These are phyloP conservation scores for Carnegiea gigantea DNA, from an alignment of 179 eudicot genomes.

Conservation along the genomic window DNA sequence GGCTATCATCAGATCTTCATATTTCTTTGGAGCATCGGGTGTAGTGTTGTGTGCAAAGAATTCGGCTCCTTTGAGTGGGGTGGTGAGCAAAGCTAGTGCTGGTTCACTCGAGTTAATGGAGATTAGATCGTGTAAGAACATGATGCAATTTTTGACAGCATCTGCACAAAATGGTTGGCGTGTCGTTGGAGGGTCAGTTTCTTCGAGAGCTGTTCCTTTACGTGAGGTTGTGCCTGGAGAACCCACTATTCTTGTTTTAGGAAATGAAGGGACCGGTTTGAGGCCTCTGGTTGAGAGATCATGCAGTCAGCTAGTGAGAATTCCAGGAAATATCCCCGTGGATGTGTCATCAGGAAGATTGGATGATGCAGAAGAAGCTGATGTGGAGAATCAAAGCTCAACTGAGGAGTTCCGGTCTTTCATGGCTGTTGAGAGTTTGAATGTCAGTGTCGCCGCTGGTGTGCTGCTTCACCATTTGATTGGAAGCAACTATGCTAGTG, in stretches of 20 bases:
- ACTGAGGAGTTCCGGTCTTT: slow-evolving; percentile 65
- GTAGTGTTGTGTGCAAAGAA: slow-evolving; percentile 92
- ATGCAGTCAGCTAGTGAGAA: slow-evolving; percentile 66
- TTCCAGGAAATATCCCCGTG: slow-evolving; percentile 65
- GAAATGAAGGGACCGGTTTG: slow-evolving; percentile 95
- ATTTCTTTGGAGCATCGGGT: slow-evolving; percentile 92
- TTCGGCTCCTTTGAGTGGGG: slow-evolving; percentile 94
- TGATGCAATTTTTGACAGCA: slow-evolving; percentile 92
- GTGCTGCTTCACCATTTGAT: slow-evolving; percentile 89
- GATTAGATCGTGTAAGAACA: slow-evolving; percentile 85
- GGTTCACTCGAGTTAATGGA: slow-evolving; percentile 93
- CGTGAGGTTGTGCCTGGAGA: slow-evolving; percentile 55
- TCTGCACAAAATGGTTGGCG: slow-evolving; percentile 95
- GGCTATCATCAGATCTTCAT: slow-evolving; percentile 84
- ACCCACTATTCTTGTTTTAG: slow-evolving; percentile 93
- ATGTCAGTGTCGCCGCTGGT: slow-evolving; percentile 98
- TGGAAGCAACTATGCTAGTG: slow-evolving; percentile 41
- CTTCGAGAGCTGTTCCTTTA: slow-evolving; percentile 69
- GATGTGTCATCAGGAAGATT: slow-evolving; percentile 37
- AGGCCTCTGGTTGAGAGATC: slow-evolving; percentile 96
- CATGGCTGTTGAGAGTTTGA: slow-evolving; percentile 94
- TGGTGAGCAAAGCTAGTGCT: slow-evolving; percentile 98
- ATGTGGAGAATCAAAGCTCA: slow-evolving; percentile 23
- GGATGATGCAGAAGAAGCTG: slow-evolving; percentile 37
- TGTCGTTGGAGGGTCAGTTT: slow-evolving; percentile 87